Conservation (phyloP, 352 stramenopile genomes). For the Phytophthora gonapodyides region DNA sequence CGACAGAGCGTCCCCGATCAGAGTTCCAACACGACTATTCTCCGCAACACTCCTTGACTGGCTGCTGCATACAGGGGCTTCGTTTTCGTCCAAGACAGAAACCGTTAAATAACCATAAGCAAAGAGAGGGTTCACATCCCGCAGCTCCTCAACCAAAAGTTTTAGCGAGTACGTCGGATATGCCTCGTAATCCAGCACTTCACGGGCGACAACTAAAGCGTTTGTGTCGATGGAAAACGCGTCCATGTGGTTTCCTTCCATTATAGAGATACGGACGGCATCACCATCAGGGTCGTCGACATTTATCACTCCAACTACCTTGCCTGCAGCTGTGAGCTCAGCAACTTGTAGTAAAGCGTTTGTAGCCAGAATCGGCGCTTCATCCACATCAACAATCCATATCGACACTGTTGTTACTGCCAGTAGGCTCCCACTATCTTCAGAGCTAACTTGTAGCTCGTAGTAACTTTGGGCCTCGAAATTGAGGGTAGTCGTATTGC, state of each 20-base stretch:
- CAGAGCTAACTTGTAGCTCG: constrained; percentile 28
- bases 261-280: constrained; percentile 17
- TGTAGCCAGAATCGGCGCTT: constrained; percentile 25
- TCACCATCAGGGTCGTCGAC: constrained; percentile 28
- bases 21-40: constrained; percentile 24
- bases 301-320: constrained; percentile 18
- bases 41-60: constrained; percentile 29
- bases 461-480: constrained; percentile 41
- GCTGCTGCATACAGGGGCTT: constrained; percentile 24
- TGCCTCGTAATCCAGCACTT: constrained; percentile 27
- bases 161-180: constrained; percentile 22
- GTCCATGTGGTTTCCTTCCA: constrained; percentile 20
- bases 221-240: constrained; percentile 24
- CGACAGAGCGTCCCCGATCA: constrained; percentile 18
- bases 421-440: constrained; percentile 24
- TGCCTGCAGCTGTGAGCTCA: constrained; percentile 22
- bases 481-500: constrained; percentile 22
- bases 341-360: constrained; percentile 24
- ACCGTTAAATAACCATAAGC: constrained; percentile 15
- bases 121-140: constrained; percentile 14
- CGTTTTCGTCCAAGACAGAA: constrained; percentile 32
- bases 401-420: constrained; percentile 17
- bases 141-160: constrained; percentile 19
- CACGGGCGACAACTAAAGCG: constrained; percentile 11
- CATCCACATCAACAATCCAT: constrained; percentile 42